Evolutionary conservation across 2,329 filamentous ascomycete genomes (phyloP), one percentile per base, ranked within the genome.

Genomic region (Aspergillus quadricinctus): DNA sequence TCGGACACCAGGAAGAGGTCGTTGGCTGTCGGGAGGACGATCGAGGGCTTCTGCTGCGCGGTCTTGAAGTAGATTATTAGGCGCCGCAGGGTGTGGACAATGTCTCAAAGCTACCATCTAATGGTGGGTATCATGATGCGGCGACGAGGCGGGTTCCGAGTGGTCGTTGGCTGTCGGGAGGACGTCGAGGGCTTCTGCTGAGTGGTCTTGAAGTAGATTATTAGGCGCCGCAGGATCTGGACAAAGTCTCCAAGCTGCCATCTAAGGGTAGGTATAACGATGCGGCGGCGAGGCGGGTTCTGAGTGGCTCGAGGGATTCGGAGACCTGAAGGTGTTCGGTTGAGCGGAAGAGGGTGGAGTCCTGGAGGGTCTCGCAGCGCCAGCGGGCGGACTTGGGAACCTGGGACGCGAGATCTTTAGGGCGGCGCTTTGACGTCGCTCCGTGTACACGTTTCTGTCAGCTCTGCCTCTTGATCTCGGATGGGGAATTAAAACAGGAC

Each of bases 1-100:
- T 40, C 46, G 25, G 60, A 48, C 8, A 54, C 54, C 3, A 62
- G 49, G 23, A 64, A 58, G 27, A 57, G 55, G 37, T 62, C 60
- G 46, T 64, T 63, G 28, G 62, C 62, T 23, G 60, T 60, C n/a
- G 60, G 56, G 49, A 59, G 59, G 23, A 60, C 45, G 28, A 52
- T 41, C 2, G 29, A 46, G 7, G 54, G 54, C 9, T 46, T 17
- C 2, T 46, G 10, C 25, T 51, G 49, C 6, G 54, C 54, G 57
- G 25, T 57, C 45, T 64, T 60, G 49, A 57, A 64, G 48, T 62
- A 58, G 6, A 54, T 37, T 4, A 59, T 52, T 7, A 64, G 55
- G 17, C 55, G 57, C 21, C 54, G 57, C 7, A 58, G 53, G n/a
- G 51, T 23, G 9, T 49, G 40, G 7, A 56, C 7, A 52, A 52